Conservation (phyloP, 768 basidiomycete genomes). For the Mycena capillaripes region DNA sequence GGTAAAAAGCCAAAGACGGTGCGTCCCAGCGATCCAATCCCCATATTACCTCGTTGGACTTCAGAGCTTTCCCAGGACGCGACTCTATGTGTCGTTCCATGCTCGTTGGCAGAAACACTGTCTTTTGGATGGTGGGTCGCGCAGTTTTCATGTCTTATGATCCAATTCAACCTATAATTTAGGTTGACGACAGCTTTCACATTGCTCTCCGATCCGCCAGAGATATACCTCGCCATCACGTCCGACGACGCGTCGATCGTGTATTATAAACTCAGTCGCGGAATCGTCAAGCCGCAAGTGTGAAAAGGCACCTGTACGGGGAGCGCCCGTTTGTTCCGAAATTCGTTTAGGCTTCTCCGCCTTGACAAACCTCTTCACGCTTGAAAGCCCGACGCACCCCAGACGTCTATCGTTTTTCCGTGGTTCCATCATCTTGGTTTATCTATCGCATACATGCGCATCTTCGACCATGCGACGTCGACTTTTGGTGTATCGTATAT, state of each 20-base stretch:
- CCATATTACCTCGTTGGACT: too few relatives aligned
- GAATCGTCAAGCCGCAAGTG: slow-evolving; percentile 81
- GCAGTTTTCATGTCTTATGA: not conserved
- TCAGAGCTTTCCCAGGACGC: slow-evolving; percentile 50
- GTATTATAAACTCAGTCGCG: slow-evolving; percentile 85
- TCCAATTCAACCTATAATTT: not conserved
- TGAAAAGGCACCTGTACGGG: slow-evolving; percentile 45
- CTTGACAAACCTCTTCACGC: too few relatives aligned
- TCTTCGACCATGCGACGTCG: too few relatives aligned
- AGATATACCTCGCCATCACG: slow-evolving; percentile 79
- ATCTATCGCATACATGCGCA: too few relatives aligned
- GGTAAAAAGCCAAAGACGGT: slow-evolving; percentile 71
- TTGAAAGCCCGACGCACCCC: too few relatives aligned
- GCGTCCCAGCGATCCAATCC: slow-evolving; percentile 25
- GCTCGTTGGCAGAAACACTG: slow-evolving; percentile 74
- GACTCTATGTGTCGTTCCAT: slow-evolving; percentile 71
- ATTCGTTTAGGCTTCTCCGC: too few relatives aligned
- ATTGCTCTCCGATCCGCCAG: slow-evolving; percentile 58
- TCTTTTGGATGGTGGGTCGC: slow-evolving; percentile 70
- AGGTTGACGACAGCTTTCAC: slow-evolving; percentile 75
- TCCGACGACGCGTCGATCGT: slow-evolving; percentile 87
- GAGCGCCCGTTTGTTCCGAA: too few relatives aligned
- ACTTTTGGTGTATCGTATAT: too few relatives aligned
- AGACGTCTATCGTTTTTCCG: too few relatives aligned
- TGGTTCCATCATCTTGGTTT: too few relatives aligned